Conservation (phyloP, 2,329 filamentous ascomycete species). For the Lizonia empirigonia region DNA sequence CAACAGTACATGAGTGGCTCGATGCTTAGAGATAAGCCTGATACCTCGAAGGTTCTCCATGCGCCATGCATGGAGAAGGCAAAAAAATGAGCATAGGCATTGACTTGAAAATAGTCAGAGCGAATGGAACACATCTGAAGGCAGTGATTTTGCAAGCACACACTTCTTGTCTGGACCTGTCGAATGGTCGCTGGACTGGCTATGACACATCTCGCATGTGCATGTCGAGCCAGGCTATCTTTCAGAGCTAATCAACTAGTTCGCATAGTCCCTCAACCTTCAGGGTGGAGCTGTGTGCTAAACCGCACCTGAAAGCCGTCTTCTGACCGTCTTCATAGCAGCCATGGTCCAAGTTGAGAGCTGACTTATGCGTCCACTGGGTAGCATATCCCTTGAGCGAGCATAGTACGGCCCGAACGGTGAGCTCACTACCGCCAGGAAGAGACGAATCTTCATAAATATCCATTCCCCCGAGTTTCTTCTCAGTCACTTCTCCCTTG, state of each 20-base stretch:
- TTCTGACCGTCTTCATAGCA: neutral
- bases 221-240: neutral
- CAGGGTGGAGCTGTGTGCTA: conserved; percentile 6
- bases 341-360: conserved; percentile 1
- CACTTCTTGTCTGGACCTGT: neutral
- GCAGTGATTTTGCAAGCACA: neutral
- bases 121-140: neutral
- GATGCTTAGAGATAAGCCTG: neutral
- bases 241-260: neutral
- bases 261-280: neutral
- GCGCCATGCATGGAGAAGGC: neutral
- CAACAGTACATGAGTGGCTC: neutral
- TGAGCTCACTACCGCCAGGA: neutral
- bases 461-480: neutral
- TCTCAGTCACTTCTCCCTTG: neutral
- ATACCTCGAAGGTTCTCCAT: neutral
- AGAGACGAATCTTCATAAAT: neutral
- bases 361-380: neutral
- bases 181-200: too few species aligned
- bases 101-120: neutral
- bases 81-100: neutral
- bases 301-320: neutral
- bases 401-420: neutral
- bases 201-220: neutral
- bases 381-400: neutral